Evolutionary conservation across 2,329 filamentous ascomycete species (phyloP).

Genomic region (Aureobasidium sp.): DNA sequence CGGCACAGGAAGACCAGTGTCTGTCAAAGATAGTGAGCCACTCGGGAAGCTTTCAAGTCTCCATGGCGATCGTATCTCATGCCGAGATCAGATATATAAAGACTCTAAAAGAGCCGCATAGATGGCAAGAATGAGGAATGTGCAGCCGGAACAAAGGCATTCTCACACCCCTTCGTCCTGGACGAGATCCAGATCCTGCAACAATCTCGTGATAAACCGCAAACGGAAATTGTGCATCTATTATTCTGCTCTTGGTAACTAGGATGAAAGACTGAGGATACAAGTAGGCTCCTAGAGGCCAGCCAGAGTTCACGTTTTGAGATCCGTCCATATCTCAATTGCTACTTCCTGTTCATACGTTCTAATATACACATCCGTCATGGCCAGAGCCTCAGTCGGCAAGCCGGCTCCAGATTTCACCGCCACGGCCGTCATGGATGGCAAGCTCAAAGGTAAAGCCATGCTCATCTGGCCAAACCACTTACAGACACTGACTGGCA

Average conservation of each 20-base stretch:
- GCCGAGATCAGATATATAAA: not conserved
- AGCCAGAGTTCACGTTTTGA: not conserved
- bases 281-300: not conserved
- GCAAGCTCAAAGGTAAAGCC: conserved; percentile 24
- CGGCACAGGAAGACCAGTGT: too few species aligned
- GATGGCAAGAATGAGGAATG: not conserved
- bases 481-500: not conserved
- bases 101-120: not conserved
- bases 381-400: conserved; percentile 20
- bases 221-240: not conserved
- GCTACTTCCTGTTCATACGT: not conserved
- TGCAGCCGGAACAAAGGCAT: conserved; percentile 14
- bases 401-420: conserved; percentile 26
- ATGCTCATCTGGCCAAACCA: not conserved
- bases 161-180: not conserved
- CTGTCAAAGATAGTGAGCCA: too few species aligned
- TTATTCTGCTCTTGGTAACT: not conserved
- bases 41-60: not conserved
- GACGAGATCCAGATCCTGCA: not conserved
- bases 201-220: not conserved
- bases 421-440: conserved; percentile 25
- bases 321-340: not conserved
- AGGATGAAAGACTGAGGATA: not conserved
- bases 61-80: too few species aligned
- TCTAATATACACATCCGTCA: not conserved